Evolutionary conservation across 352 stramenopile species (phyloP).

Genomic region (Phytopythium delawarense): DNA sequence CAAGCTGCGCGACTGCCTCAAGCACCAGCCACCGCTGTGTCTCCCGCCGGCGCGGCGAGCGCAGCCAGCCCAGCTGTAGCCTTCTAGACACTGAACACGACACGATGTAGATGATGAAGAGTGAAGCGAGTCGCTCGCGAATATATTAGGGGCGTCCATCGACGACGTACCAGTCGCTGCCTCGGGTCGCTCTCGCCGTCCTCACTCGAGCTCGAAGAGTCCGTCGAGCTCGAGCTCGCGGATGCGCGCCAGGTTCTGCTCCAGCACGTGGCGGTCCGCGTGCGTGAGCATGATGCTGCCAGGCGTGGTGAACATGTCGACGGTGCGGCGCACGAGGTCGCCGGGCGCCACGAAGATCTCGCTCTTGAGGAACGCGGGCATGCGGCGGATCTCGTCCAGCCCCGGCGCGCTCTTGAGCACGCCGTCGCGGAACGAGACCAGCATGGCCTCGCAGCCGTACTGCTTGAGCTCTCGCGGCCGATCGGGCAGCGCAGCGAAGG

Average conservation of each 20-base stretch:
- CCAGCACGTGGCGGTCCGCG: constrained; percentile 80
- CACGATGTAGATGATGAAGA: background rate
- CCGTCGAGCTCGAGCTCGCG: constrained; percentile 79
- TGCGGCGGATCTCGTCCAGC: constrained; percentile 86
- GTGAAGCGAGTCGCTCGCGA: background rate
- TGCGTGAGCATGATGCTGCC: constrained; percentile 94
- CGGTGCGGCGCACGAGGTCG: constrained; percentile 84
- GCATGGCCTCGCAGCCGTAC: constrained; percentile 91
- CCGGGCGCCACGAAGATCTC: constrained; percentile 87
- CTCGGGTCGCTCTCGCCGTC: background rate
- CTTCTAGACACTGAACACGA: background rate
- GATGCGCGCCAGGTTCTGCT: constrained; percentile 87
- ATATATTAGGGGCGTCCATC: background rate
- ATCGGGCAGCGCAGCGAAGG: constrained; percentile 58
- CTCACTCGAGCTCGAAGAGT: constrained; percentile 62
- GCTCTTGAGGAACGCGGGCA: constrained; percentile 91
- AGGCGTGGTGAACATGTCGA: constrained; percentile 94
- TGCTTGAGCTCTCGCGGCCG: constrained; percentile 66
- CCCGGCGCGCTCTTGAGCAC: constrained; percentile 90
- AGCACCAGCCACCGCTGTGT: constrained; percentile 29
- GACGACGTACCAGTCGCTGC: background rate
- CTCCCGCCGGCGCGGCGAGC: background rate
- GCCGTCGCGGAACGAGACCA: constrained; percentile 91
- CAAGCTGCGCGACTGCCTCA: constrained; percentile 63
- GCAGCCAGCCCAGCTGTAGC: background rate